Evolutionary conservation across 2,329 filamentous ascomycete species (phyloP).

Genomic region (Aspergillus hiratsukae): DNA sequence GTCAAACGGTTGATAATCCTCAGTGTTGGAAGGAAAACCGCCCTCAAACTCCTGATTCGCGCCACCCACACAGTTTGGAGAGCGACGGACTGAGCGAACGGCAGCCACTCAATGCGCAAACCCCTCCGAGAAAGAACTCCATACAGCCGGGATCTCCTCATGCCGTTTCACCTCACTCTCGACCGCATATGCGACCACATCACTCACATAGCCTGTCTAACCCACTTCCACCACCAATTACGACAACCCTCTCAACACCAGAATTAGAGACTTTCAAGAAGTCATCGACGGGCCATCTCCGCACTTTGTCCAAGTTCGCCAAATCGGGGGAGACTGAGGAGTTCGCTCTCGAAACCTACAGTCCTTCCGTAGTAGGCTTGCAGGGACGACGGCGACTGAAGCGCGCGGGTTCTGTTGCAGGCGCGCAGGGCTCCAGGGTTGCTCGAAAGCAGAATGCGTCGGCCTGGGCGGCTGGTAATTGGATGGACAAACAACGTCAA

Average conservation of each 20-base stretch:
- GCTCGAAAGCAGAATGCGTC: conserved; percentile 53
- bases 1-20: conserved; percentile 60
- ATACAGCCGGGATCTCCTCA: conserved; percentile 23
- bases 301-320: conserved; percentile 78
- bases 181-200: conserved; percentile 24
- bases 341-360: conserved; percentile 70
- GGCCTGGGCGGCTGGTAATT: conserved; percentile 78
- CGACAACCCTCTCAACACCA: conserved; percentile 55
- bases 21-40: conserved; percentile 32
- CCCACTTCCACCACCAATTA: conserved; percentile 28
- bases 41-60: conserved; percentile 29
- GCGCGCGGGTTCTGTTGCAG: conserved; percentile 54
- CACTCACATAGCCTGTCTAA: conserved; percentile 29
- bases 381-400: conserved; percentile 80
- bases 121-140: conserved; percentile 18
- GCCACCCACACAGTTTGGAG: conserved; percentile 25
- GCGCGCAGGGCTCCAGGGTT: conserved; percentile 44
- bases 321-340: conserved; percentile 71
- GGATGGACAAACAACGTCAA: conserved; percentile 98
- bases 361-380: conserved; percentile 82
- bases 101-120: conserved; percentile 18
- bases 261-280: conserved; percentile 79
- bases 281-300: conserved; percentile 84
- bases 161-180: conserved; percentile 24
- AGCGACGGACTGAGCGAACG: conserved; percentile 23